Evolutionary conservation across 768 basidiomycete genomes (phyloP).

Genomic region (Cystobasidiopsis lactophilus): DNA sequence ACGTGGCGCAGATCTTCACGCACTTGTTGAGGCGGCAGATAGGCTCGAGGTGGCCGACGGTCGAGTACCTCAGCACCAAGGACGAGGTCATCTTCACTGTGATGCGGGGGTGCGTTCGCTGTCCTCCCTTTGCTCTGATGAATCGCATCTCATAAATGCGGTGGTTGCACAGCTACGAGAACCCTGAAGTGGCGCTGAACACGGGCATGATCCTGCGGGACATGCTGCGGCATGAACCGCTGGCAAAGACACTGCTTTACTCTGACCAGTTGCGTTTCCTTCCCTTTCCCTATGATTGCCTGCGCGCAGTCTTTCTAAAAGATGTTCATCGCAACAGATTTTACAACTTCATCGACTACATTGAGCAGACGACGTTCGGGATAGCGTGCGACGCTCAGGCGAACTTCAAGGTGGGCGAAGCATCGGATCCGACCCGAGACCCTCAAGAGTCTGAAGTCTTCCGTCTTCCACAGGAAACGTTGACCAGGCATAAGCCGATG

Average conservation of each 20-base stretch:
- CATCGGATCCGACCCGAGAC: neutral
- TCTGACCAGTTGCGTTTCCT: constrained; percentile 63
- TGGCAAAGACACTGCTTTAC: constrained; percentile 70
- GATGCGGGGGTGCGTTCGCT: constrained; percentile 38
- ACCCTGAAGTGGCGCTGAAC: constrained; percentile 87
- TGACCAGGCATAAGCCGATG: constrained; percentile 94
- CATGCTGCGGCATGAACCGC: constrained; percentile 79
- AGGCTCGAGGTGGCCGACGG: constrained; percentile 81
- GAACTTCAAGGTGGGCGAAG: constrained; percentile 46
- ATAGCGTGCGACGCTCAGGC: constrained; percentile 95
- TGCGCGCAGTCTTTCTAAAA: neutral
- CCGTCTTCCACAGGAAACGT: constrained; percentile 39
- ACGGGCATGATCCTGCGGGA: constrained; percentile 96
- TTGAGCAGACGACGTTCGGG: constrained; percentile 92
- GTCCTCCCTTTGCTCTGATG: neutral
- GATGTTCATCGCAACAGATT: constrained; percentile 46
- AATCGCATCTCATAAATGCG: too few species aligned
- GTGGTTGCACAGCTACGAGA: constrained; percentile 45
- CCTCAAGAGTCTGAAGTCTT: neutral
- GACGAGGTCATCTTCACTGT: constrained; percentile 56
- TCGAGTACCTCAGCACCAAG: constrained; percentile 66
- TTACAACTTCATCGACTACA: constrained; percentile 87
- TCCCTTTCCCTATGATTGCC: neutral
- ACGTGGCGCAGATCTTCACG: constrained; percentile 30
- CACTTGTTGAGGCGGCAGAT: constrained; percentile 49